Evolutionary conservation across 1,284 basidiomycete species (phyloP), one percentile per base, ranked within the genome.

Genomic region (Cerioporus squamosus): DNA sequence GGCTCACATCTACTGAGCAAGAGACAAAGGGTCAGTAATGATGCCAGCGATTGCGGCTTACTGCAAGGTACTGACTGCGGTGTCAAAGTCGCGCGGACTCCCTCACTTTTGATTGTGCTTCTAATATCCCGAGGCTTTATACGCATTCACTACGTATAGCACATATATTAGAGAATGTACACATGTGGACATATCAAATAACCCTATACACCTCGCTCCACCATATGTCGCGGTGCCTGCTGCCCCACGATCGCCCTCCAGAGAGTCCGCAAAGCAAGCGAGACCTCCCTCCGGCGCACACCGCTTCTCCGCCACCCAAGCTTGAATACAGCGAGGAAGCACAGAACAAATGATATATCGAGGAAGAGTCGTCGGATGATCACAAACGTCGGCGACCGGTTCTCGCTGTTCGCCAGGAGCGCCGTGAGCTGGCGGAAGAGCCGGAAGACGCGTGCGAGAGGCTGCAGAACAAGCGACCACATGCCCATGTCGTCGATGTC

Each of bases 401-500:
- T 77, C 62, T 84, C 82, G 66, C 80, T 79, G 62, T 75, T 74
- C 24, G 81, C 77, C 63, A 92, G 81, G 72, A 90, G 88, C 26
- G 73, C 66, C 8, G 81, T 68, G 42, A 88, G 65, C 43, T 79
- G 74, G 44, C 77, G 79, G 46, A 90, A 63, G 38, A 72, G 69
- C 9, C 77, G 75, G 10, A 86, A 62, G 18, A 81, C 77, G 31
- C 78, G 78, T 24, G 81, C 74, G 18, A 90, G 59, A 9, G 90
- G 90, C 56, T 80, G 82, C 14, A 91, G 73, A n/a, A 91, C 76
- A 42, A 88, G 66, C 10, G 90, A 83, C 91, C 91, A 93, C 77
- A 93, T 80, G 44, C 91, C 91, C 70, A 93, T 79, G 66, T 92
- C 88, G 51, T 90, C 82, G 12, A 87, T 66, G 65, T 91, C 86